phyloP scores from a whole-genome alignment of 441 rosid genomes.

The Eruca vesicaria region DNA sequence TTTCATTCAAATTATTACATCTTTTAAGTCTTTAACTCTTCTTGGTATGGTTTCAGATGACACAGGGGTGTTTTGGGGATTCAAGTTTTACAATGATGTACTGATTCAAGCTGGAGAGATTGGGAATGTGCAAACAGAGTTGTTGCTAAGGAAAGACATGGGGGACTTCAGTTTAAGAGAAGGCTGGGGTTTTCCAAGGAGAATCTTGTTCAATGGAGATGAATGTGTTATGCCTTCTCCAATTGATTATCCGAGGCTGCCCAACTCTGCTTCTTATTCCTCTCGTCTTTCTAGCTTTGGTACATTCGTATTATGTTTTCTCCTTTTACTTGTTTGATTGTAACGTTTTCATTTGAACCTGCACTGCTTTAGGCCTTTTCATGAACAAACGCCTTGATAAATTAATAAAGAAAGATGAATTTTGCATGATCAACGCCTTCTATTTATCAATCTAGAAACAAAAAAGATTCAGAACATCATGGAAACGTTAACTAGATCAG shows the following conservation, averaged over 20 bases:
- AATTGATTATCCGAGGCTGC: constrained; percentile 69
- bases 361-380: background rate
- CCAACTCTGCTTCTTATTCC: constrained; percentile 36
- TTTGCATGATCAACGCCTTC: background rate
- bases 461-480: background rate
- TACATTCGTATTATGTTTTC: background rate
- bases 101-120: constrained; percentile 56
- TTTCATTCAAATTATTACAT: background rate
- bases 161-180: constrained; percentile 58
- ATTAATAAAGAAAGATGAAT: background rate
- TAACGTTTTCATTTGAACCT: background rate
- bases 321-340: constrained; percentile 20
- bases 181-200: constrained; percentile 92
- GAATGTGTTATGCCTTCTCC: constrained; percentile 93
- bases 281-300: background rate
- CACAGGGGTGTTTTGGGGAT: constrained; percentile 86
- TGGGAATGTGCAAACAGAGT: constrained; percentile 76
- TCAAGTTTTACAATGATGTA: constrained; percentile 64
- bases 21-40: background rate
- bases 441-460: background rate
- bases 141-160: constrained; percentile 60
- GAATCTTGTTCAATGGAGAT: constrained; percentile 77
- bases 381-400: background rate
- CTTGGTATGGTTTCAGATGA: constrained; percentile 48
- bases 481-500: background rate